Conservation (phyloP, 208 protist genomes). For the Wallacemonas sp. region DNA sequence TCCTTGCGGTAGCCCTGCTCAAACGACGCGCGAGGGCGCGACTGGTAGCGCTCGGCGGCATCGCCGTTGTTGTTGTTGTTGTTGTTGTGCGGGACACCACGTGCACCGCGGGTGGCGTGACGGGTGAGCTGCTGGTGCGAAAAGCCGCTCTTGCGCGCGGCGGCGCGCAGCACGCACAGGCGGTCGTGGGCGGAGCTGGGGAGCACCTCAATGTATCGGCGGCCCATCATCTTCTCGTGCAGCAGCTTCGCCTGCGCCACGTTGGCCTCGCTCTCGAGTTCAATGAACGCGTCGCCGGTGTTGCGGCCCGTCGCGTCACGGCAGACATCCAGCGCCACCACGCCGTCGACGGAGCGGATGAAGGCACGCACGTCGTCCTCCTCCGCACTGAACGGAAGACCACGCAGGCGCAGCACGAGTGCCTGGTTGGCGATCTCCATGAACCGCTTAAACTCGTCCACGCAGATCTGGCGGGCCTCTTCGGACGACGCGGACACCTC, state of each 20-base stretch:
- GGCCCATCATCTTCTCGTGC: conserved; percentile 50
- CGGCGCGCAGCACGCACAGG: conserved; percentile 41
- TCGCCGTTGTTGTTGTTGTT: neutral
- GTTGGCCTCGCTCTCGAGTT: conserved; percentile 34
- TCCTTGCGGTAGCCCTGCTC: neutral
- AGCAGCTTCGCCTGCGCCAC: conserved; percentile 34
- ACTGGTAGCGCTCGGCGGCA: neutral
- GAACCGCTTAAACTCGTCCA: conserved; percentile 22
- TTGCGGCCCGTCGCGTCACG: conserved; percentile 34
- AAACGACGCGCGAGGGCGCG: neutral
- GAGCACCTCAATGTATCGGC: conserved; percentile 72
- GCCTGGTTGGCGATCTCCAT: conserved; percentile 25
- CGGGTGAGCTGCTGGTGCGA: neutral
- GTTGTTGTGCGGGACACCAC: neutral
- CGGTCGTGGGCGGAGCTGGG: conserved; percentile 45
- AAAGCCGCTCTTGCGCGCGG: conserved; percentile 23
- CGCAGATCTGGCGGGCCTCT: conserved; percentile 19
- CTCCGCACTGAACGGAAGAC: conserved; percentile 60
- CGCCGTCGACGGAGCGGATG: conserved; percentile 30
- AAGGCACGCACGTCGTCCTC: conserved; percentile 60
- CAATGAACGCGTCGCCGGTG: conserved; percentile 76
- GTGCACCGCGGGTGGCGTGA: neutral
- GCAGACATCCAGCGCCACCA: conserved; percentile 47
- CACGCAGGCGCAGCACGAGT: conserved; percentile 63
- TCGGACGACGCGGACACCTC: conserved; percentile 33